A percentile compares a stretch with the other conserved stretches of the same genome.
Evolutionary conservation across 139 green algal species (phyloP).

Genomic region (Spirogloea muscicola): DNA sequence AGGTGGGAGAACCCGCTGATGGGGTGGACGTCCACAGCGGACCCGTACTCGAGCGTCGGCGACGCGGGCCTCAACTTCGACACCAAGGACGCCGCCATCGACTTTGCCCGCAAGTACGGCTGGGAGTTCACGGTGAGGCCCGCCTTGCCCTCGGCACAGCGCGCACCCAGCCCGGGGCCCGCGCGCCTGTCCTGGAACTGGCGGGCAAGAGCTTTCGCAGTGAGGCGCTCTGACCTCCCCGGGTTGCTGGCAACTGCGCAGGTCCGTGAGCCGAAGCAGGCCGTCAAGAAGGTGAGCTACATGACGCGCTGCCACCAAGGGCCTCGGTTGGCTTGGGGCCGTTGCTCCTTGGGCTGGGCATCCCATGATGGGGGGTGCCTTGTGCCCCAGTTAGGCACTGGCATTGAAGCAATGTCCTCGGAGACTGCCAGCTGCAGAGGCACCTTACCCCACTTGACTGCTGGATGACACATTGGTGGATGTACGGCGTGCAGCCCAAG

Average conservation of each 20-base stretch:
- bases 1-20: constrained; percentile 93
- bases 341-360: neutral
- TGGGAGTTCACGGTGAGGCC: constrained; percentile 65
- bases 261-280: constrained; percentile 36
- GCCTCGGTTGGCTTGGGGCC: too few species aligned
- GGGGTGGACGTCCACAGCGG: constrained; percentile 92
- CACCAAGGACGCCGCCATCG: constrained; percentile 70
- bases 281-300: constrained; percentile 41
- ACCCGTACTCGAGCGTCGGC: constrained; percentile 53
- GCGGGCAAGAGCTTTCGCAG: neutral
- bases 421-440: too few species aligned
- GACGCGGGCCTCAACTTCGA: constrained; percentile 55
- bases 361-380: neutral
- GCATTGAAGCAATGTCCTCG: too few species aligned
- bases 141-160: neutral
- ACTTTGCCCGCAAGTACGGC: constrained; percentile 60
- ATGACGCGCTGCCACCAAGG: too few species aligned
- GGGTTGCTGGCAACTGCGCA: too few species aligned
- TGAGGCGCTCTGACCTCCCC: neutral
- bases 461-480: too few species aligned
- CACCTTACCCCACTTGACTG: too few species aligned
- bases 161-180: neutral
- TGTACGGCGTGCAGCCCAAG: constrained; percentile 42
- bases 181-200: neutral
- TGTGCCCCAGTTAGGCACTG: constrained; percentile 2